These are phyloP conservation scores for Verticillium nubilum DNA, from an alignment of 2,329 filamentous ascomycete genomes.

Conservation along the genomic window DNA sequence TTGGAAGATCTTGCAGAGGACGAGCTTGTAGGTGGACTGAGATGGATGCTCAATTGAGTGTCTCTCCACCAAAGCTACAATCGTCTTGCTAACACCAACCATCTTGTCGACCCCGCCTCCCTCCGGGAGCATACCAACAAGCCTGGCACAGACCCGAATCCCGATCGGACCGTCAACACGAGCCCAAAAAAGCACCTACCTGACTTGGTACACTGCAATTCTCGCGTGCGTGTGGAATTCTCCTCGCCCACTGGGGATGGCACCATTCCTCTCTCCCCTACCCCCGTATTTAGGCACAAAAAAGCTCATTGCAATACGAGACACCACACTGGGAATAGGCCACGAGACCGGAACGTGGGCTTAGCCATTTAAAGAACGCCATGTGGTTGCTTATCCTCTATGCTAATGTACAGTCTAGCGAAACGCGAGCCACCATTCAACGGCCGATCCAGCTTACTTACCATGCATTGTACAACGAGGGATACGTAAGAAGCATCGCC, in stretches of 20 bases:
- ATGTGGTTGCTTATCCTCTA: neutral
- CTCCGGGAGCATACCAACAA: neutral
- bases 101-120: neutral
- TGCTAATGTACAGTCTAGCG: neutral
- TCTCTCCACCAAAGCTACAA: neutral
- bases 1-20: neutral
- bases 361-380: no score
- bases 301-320: neutral
- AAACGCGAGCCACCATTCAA: neutral
- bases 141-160: neutral
- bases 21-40: no score
- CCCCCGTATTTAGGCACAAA: neutral
- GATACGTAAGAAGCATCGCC: neutral
- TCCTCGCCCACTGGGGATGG: neutral
- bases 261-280: neutral
- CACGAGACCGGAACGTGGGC: neutral
- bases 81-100: neutral
- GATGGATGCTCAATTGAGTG: no score
- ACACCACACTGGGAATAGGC: neutral
- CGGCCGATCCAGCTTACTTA: neutral
- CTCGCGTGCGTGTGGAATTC: neutral
- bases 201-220: neutral
- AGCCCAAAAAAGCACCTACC: neutral
- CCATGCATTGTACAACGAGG: neutral
- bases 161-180: neutral